These are phyloP conservation scores for Mallotus repandus DNA, from an alignment of 441 rosid genomes.

Conservation along the genomic window DNA sequence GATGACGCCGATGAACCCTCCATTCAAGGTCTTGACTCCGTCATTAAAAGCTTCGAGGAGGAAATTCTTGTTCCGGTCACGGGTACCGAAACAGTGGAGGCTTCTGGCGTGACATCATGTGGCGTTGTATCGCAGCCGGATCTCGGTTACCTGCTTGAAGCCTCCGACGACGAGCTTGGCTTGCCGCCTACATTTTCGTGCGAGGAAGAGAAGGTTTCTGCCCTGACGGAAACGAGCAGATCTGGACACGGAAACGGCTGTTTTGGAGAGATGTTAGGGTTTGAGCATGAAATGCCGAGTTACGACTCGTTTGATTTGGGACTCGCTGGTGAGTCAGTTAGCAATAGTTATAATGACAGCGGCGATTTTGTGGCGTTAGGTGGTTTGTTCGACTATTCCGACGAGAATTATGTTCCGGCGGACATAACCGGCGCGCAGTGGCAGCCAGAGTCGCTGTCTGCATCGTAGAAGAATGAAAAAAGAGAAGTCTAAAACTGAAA, in stretches of 20 bases:
- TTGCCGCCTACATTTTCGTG: slow-evolving; percentile 52
- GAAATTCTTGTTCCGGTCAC: slow-evolving; percentile 44
- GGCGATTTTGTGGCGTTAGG: slow-evolving; percentile 46
- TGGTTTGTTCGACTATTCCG: slow-evolving; percentile 42
- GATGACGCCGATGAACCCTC: slow-evolving; percentile 49
- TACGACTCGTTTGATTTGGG: slow-evolving; percentile 42
- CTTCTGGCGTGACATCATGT: slow-evolving; percentile 18
- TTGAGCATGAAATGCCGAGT: slow-evolving; percentile 30
- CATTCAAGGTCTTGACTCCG: slow-evolving; percentile 60
- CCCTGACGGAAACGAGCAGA: not conserved
- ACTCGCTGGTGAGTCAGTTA: slow-evolving; percentile 21
- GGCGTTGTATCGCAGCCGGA: slow-evolving; percentile 47
- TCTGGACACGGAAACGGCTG: slow-evolving; percentile 1
- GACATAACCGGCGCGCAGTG: slow-evolving; percentile 39
- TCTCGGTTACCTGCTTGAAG: slow-evolving; percentile 67
- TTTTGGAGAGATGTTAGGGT: slow-evolving; percentile 22
- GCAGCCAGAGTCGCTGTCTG: slow-evolving; percentile 49
- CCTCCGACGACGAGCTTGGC: slow-evolving; percentile 91
- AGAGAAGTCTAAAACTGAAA: not conserved
- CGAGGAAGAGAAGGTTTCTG: slow-evolving; percentile 7
- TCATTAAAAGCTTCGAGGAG: slow-evolving; percentile 70
- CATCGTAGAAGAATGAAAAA: slow-evolving; percentile 16
- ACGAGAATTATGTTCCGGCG: slow-evolving; percentile 25
- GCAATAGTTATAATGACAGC: slow-evolving; percentile 10
- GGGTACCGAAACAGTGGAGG: slow-evolving; percentile 19